phyloP scores from a whole-genome alignment of 2,329 filamentous ascomycete species.

The Cercospora canescens region DNA sequence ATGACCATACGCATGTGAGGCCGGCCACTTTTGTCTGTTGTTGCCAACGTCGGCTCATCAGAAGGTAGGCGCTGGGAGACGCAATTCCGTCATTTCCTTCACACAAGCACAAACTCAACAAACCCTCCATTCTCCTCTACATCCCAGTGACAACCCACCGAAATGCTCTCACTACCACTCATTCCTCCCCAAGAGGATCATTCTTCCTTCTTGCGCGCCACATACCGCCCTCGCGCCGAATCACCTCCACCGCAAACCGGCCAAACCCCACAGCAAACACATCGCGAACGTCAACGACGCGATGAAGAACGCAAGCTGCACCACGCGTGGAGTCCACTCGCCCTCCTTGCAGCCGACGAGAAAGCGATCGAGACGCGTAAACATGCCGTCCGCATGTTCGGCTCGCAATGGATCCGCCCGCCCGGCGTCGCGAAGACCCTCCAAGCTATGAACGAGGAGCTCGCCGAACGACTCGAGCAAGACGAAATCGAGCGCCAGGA shows the following conservation, averaged over 20 bases:
- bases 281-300: constrained; percentile 35
- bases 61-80: neutral
- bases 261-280: constrained; percentile 28
- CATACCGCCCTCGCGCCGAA: constrained; percentile 30
- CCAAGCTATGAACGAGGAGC: constrained; percentile 86
- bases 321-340: constrained; percentile 59
- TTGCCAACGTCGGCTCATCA: neutral
- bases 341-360: constrained; percentile 74
- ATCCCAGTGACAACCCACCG: neutral
- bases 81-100: neutral
- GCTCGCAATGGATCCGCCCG: constrained; percentile 85
- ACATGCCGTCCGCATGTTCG: constrained; percentile 80
- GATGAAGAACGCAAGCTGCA: constrained; percentile 35
- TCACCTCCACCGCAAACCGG: constrained; percentile 26
- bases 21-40: neutral
- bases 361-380: constrained; percentile 73
- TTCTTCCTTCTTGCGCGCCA: constrained; percentile 26
- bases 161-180: constrained; percentile 36
- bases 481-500: constrained; percentile 72
- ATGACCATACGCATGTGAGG: neutral
- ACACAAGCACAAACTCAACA: neutral
- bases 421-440: constrained; percentile 87
- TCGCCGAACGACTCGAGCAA: constrained; percentile 83
- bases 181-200: constrained; percentile 33
- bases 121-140: neutral